Conservation (phyloP, 495 filamentous ascomycete species). For the Copromyces sp. region DNA sequence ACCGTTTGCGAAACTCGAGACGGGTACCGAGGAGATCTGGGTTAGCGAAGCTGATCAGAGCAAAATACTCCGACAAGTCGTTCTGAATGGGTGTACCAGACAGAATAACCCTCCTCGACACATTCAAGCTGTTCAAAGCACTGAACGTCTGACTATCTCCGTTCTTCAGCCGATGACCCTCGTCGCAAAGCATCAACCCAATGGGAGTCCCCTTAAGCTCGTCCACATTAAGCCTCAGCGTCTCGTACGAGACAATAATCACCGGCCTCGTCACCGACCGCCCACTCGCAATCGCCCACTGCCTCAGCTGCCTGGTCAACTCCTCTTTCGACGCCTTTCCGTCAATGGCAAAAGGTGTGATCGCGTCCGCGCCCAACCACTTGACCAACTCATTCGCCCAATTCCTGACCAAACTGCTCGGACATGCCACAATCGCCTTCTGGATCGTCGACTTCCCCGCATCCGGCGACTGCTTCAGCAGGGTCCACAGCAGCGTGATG, state of each 20-base stretch:
- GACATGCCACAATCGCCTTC: constrained; percentile 98
- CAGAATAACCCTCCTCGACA: constrained; percentile 84
- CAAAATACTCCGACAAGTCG: constrained; percentile 94
- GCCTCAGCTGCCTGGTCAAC: constrained; percentile 74
- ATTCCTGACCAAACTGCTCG: constrained; percentile 91
- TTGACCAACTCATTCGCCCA: constrained; percentile 96
- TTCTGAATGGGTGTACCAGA: constrained; percentile 98
- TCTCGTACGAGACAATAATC: constrained; percentile 99
- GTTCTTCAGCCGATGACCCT: constrained; percentile 97
- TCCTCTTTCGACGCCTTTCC: constrained; percentile 95
- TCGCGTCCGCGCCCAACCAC: constrained; percentile 88
- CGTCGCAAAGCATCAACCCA: constrained; percentile 92
- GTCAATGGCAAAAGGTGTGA: constrained; percentile 91
- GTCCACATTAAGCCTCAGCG: constrained; percentile 81
- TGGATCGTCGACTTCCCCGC: constrained; percentile 89
- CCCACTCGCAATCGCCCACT: constrained; percentile 88
- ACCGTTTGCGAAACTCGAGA: constrained; percentile 89
- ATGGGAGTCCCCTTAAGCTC: constrained; percentile 79
- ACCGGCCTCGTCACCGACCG: constrained; percentile 86
- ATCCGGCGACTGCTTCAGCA: constrained; percentile 90
- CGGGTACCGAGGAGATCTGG: constrained; percentile 83
- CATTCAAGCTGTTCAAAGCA: constrained; percentile 81
- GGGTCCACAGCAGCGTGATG: constrained; percentile 78
- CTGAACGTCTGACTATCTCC: constrained; percentile 91
- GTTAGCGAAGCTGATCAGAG: constrained; percentile 93